Conservation (phyloP, 2,329 filamentous ascomycete species). For the Curvularia sp. region DNA sequence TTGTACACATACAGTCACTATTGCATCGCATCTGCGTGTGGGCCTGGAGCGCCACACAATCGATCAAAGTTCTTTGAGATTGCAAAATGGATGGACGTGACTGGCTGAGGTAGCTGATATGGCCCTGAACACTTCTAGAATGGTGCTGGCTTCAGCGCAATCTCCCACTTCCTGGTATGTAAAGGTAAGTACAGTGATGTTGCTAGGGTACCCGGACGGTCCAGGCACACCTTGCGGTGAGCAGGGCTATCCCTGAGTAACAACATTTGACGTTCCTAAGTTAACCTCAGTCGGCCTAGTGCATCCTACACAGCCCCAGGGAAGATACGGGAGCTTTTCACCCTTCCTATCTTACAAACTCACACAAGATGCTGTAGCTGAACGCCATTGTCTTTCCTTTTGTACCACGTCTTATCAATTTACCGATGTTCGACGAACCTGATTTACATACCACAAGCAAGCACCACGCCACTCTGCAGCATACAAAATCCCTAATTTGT, state of each 20-base stretch:
- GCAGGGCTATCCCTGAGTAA: not conserved
- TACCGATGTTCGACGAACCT: not conserved
- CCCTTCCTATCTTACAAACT: not conserved
- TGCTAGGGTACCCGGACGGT: not conserved
- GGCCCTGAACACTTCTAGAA: not conserved
- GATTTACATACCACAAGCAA: not conserved
- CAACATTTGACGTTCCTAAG: not conserved
- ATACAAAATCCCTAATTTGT: not conserved
- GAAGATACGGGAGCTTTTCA: not conserved
- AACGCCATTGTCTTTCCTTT: not conserved
- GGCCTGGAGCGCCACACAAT: conserved; percentile 4
- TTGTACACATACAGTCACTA: conserved; percentile 14
- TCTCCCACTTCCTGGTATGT: no score
- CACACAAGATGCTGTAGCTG: not conserved
- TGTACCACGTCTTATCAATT: not conserved
- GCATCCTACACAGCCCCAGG: conserved; percentile 1
- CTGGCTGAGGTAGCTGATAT: not conserved
- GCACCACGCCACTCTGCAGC: not conserved
- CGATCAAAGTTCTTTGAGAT: not conserved
- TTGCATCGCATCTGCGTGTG: not conserved
- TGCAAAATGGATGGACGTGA: not conserved
- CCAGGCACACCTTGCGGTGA: not conserved
- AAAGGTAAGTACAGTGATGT: not conserved
- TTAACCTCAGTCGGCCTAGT: not conserved
- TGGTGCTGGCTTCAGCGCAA: not conserved